Evolutionary conservation across 805 yeast genomes (phyloP), one percentile per base, ranked within the genome.

Genomic region (Zygosaccharomyces kombuchaensis): DNA sequence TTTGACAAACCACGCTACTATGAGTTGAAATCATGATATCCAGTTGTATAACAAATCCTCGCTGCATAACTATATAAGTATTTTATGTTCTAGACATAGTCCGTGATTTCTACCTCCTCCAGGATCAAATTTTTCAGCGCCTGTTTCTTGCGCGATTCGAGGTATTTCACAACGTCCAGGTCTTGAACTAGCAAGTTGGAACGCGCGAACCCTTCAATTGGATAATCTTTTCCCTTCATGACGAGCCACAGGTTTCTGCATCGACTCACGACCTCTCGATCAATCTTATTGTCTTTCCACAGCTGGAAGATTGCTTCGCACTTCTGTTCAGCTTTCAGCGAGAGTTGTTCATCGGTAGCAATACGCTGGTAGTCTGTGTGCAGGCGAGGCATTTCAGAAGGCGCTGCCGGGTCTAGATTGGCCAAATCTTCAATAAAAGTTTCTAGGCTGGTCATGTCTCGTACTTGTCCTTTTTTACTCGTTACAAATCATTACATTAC

Each of bases 1-100:
- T 89, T 93, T 66, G 93, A 88, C 54, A 93, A 85, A 65, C 99
- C 99, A 3, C 76, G 95, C 52, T 90, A 90, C 62, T 88, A 77
- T 37, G n/a, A 26, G 29, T 26, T 7, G 29, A 12, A 26, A 26
- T 7, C 29, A 25, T 26, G 21, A 19, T 3, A 26, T 9, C 6
- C 10, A 17, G 13, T 40, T 29, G 37, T 27, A n/a, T 21, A 37
- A 19, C 21, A 19, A 19, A 19, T 19, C 3, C 5, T 19, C 5
- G 21, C 21, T 19, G 21, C 21, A 19, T 19, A 19, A 19, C 5
- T 19, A 19, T 19, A 19, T 19, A 19, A 5, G 21, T 19, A 19
- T 19, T 34, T 3, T 21, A 17, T 13, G 25, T 40, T 16, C 13
- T 14, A 36, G 12, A 47, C 43, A 30, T 23, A 47, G 9, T 47